Conservation (phyloP, 129 eudicot species). For the Heracleum sosnowskyi region DNA sequence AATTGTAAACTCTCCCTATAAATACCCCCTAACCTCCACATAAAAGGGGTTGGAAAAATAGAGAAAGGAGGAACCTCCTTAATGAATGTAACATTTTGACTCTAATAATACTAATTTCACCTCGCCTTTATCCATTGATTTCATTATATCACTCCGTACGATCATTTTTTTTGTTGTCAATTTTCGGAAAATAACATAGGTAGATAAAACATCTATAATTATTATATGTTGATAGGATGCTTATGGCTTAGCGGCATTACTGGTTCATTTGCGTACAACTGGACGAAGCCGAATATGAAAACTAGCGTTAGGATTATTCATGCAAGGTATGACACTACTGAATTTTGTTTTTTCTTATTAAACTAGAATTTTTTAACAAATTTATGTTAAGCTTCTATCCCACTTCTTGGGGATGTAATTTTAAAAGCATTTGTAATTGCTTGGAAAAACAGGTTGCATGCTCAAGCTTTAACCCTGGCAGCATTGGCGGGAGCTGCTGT, state of each 20-base stretch:
- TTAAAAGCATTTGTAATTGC: background rate
- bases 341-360: background rate
- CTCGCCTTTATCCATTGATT: too few species aligned
- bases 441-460: slow-evolving; percentile 47
- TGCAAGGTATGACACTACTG: slow-evolving; percentile 63
- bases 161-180: background rate
- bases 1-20: too few species aligned
- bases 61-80: too few species aligned
- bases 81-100: too few species aligned
- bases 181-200: background rate
- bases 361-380: too few species aligned
- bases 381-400: too few species aligned
- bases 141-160: too few species aligned
- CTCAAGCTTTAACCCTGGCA: slow-evolving; percentile 57
- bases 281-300: slow-evolving; percentile 62
- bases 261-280: slow-evolving; percentile 59
- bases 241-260: slow-evolving; percentile 54
- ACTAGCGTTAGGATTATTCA: slow-evolving; percentile 65
- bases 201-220: background rate
- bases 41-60: too few species aligned
- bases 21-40: too few species aligned
- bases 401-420: background rate
- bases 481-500: slow-evolving; percentile 49
- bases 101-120: too few species aligned
- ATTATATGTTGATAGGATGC: slow-evolving; percentile 22